These are phyloP conservation scores for Calonectria montana DNA, from an alignment of 2,329 filamentous ascomycete genomes.

Conservation along the genomic window DNA sequence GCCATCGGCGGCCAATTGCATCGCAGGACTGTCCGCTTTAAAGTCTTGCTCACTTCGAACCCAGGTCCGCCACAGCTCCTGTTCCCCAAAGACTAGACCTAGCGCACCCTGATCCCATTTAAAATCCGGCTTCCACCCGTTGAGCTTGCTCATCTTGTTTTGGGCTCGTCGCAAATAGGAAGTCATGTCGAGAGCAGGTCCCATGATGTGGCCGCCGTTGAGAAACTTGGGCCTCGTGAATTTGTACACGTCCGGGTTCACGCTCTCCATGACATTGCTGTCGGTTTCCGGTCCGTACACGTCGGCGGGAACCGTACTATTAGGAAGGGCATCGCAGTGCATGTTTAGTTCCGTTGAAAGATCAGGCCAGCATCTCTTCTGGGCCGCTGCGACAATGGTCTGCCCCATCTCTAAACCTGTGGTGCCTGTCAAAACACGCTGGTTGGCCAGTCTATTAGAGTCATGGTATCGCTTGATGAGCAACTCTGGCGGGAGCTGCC, in stretches of 20 bases:
- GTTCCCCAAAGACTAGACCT: constrained; percentile 43
- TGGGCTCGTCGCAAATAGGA: constrained; percentile 35
- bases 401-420: constrained; percentile 27
- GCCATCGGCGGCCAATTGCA: constrained; percentile 7
- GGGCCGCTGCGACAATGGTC: constrained; percentile 33
- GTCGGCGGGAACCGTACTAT: constrained; percentile 28
- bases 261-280: background rate
- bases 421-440: constrained; percentile 3
- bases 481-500: constrained; percentile 43
- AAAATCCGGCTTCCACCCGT: constrained; percentile 10
- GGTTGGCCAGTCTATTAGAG: constrained; percentile 28
- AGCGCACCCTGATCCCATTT: constrained; percentile 45
- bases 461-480: constrained; percentile 42
- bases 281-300: constrained; percentile 36
- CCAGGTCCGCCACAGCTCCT: constrained; percentile 33
- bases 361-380: constrained; percentile 37
- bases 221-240: constrained; percentile 38
- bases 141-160: constrained; percentile 31
- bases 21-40: background rate
- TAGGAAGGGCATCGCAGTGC: constrained; percentile 33
- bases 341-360: constrained; percentile 16
- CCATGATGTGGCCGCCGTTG: constrained; percentile 45
- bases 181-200: constrained; percentile 36
- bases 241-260: constrained; percentile 1
- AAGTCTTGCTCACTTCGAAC: background rate